phyloP scores from a whole-genome alignment of 352 stramenopile species.

The Globisporangium acanthophoron region DNA sequence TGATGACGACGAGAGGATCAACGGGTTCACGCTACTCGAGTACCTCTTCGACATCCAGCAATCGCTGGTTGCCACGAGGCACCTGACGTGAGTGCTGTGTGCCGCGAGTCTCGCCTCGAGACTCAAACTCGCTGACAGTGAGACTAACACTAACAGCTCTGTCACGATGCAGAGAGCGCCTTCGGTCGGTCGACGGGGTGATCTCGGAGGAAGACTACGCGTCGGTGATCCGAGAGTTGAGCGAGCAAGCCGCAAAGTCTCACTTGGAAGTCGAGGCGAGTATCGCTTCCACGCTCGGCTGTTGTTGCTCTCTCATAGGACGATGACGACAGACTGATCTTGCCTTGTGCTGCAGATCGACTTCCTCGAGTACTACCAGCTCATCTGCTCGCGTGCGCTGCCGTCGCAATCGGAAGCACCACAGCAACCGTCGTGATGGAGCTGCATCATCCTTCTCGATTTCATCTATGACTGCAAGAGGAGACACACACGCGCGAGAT shows the following conservation, averaged over 20 bases:
- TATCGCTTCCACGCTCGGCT: not conserved
- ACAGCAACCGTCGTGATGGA: no score
- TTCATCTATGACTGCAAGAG: no score
- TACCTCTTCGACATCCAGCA: constrained; percentile 40
- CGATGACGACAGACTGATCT: not conserved
- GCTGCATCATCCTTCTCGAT: no score
- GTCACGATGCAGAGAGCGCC: not conserved
- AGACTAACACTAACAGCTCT: not conserved
- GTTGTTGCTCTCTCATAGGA: not conserved
- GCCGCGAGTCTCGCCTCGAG: not conserved
- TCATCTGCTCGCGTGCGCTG: constrained; percentile 52
- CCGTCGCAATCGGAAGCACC: not conserved
- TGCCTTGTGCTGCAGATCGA: constrained; percentile 14
- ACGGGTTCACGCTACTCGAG: constrained; percentile 36
- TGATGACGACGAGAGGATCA: constrained; percentile 17
- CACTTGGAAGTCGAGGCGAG: constrained; percentile 25
- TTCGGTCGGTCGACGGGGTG: constrained; percentile 2
- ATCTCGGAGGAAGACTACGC: constrained; percentile 29
- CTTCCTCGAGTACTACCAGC: constrained; percentile 50
- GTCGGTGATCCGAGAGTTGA: constrained; percentile 21
- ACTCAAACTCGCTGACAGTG: not conserved
- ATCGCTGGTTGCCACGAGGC: constrained; percentile 18
- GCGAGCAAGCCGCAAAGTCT: constrained; percentile 13
- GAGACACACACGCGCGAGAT: no score
- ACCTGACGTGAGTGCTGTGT: constrained; percentile 6